A percentile compares a stretch with the other conserved stretches of the same genome.
Conservation (phyloP, 257 asterid genomes). For the Solanum chilense region DNA sequence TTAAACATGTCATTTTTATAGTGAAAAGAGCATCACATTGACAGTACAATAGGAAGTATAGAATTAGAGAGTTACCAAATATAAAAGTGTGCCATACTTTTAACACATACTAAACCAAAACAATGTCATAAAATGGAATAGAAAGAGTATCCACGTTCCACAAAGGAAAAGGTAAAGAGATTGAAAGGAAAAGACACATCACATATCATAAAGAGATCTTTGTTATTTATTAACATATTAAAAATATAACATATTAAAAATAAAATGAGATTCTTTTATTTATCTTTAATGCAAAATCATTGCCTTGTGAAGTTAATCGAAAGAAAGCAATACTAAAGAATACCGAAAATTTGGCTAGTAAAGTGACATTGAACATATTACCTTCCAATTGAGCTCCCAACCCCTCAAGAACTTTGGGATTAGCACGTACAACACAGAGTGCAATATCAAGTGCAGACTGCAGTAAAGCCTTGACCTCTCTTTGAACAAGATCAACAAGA, state of each 20-base stretch:
- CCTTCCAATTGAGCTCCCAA: slow-evolving; percentile 91
- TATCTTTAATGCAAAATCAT: neutral
- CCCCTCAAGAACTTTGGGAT: slow-evolving; percentile 81
- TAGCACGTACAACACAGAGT: slow-evolving; percentile 83
- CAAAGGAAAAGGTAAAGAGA: neutral
- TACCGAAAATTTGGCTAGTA: neutral
- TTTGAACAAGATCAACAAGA: slow-evolving; percentile 91
- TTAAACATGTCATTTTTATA: neutral
- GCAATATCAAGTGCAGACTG: slow-evolving; percentile 97
- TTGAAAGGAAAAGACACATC: neutral
- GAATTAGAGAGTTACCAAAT: neutral
- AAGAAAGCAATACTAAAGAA: neutral
- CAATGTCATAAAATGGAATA: neutral
- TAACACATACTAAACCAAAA: neutral
- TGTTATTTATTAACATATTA: neutral
- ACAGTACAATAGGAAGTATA: neutral
- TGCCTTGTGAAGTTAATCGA: neutral
- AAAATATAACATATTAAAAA: neutral
- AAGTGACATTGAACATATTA: slow-evolving; percentile 2
- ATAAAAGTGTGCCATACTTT: neutral
- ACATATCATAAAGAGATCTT: neutral
- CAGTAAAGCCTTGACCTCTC: slow-evolving; percentile 69
- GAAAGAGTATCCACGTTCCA: neutral
- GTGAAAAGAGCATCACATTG: neutral
- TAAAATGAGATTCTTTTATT: neutral